These are phyloP conservation scores for Ophiostoma ulmi DNA, from an alignment of 2,329 filamentous ascomycete genomes.

Conservation along the genomic window DNA sequence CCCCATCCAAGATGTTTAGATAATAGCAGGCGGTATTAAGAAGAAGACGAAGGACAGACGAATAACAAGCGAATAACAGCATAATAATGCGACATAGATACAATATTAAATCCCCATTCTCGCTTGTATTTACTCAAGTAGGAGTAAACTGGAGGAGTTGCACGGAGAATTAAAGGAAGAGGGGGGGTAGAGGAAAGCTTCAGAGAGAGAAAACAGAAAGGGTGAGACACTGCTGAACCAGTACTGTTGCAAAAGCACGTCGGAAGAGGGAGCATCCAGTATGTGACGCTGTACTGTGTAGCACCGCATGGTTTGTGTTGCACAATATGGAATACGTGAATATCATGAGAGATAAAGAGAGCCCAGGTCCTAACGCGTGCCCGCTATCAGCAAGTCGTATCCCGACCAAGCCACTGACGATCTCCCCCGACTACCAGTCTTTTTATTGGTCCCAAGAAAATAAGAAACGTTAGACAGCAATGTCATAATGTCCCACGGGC, in stretches of 20 bases:
- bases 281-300: neutral
- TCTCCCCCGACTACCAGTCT: neutral
- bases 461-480: neutral
- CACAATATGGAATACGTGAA: neutral
- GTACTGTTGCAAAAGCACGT: neutral
- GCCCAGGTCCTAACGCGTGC: no score
- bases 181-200: neutral
- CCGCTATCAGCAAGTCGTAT: neutral
- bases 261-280: neutral
- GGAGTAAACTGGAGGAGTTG: neutral
- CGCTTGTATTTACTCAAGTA: constrained; percentile 1
- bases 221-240: neutral
- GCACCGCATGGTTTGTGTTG: neutral
- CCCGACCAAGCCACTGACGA: constrained; percentile 5
- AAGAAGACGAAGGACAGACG: neutral
- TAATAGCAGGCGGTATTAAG: neutral
- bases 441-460: neutral
- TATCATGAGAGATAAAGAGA: neutral
- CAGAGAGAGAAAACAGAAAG: neutral
- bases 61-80: neutral
- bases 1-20: neutral
- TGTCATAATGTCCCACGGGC: neutral
- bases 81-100: neutral
- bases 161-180: neutral
- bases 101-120: neutral